Conservation (phyloP, 495 filamentous ascomycete genomes). For the Astrothelium subdiscretum region DNA sequence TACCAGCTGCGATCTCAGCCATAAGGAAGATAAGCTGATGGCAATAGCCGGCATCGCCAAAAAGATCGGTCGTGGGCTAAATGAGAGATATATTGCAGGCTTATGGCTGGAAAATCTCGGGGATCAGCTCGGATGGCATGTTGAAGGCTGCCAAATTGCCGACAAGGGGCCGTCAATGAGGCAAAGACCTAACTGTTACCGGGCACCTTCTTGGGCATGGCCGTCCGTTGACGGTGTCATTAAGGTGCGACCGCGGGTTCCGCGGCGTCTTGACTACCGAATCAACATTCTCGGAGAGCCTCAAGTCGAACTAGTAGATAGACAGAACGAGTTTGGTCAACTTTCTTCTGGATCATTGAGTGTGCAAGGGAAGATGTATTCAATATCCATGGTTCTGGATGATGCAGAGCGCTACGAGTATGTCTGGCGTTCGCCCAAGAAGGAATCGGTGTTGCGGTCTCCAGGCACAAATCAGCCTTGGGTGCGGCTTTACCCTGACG, state of each 20-base stretch:
- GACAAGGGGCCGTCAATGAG: neutral
- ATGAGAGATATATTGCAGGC: conserved; percentile 5
- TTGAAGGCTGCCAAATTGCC: neutral
- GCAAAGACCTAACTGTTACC: conserved; percentile 1
- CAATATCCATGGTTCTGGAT: neutral
- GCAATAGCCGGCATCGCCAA: conserved; percentile 4
- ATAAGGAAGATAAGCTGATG: conserved; percentile 3
- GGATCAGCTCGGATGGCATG: conserved; percentile 2
- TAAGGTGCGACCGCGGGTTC: neutral
- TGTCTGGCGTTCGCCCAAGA: neutral
- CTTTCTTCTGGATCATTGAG: neutral
- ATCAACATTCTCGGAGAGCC: neutral
- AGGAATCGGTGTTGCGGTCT: neutral
- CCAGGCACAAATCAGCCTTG: neutral
- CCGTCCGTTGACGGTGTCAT: conserved; percentile 3
- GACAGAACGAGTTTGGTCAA: neutral
- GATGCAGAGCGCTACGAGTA: neutral
- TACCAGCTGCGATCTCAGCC: conserved; percentile 3
- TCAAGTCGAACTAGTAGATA: neutral
- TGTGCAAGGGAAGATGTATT: neutral
- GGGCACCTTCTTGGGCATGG: conserved; percentile 9
- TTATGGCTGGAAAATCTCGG: conserved; percentile 2
- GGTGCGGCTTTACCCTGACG: neutral
- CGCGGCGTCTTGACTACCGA: neutral
- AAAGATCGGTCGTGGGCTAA: neutral